phyloP scores from a whole-genome alignment of 1,139 yeast genomes.

The Pichia sp. region DNA sequence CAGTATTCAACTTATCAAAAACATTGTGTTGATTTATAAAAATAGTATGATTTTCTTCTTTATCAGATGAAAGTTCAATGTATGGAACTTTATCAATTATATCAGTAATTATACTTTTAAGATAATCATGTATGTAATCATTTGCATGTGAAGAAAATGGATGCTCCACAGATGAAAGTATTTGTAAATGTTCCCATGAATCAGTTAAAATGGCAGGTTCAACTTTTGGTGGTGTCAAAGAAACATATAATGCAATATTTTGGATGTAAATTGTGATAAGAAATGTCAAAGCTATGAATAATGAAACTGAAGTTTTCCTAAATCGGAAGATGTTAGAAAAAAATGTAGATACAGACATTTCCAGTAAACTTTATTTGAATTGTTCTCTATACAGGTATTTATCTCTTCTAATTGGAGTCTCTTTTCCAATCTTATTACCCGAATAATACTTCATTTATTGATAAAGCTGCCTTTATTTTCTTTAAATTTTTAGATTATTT shows the following conservation, averaged over 20 bases:
- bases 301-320: constrained; percentile 13
- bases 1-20: constrained; percentile 35
- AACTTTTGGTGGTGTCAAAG: constrained; percentile 5
- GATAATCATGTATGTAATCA: constrained; percentile 66
- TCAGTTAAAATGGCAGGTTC: constrained; percentile 8
- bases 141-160: constrained; percentile 75
- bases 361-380: background rate
- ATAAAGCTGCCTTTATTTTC: background rate
- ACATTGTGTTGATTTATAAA: constrained; percentile 44
- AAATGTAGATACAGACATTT: background rate
- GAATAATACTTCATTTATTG: background rate
- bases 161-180: constrained; percentile 34
- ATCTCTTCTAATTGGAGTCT: no score
- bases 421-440: background rate
- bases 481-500: background rate
- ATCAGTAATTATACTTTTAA: constrained; percentile 39
- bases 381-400: no score
- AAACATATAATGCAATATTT: background rate
- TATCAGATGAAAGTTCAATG: constrained; percentile 45
- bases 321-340: constrained; percentile 7
- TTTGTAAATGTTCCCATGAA: constrained; percentile 15
- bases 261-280: constrained; percentile 2
- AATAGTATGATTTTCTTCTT: constrained; percentile 34
- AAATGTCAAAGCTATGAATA: constrained; percentile 5
- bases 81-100: constrained; percentile 31